These are phyloP conservation scores for Apiospora malaysiana DNA, from an alignment of 2,329 filamentous ascomycete species.

Conservation along the genomic window DNA sequence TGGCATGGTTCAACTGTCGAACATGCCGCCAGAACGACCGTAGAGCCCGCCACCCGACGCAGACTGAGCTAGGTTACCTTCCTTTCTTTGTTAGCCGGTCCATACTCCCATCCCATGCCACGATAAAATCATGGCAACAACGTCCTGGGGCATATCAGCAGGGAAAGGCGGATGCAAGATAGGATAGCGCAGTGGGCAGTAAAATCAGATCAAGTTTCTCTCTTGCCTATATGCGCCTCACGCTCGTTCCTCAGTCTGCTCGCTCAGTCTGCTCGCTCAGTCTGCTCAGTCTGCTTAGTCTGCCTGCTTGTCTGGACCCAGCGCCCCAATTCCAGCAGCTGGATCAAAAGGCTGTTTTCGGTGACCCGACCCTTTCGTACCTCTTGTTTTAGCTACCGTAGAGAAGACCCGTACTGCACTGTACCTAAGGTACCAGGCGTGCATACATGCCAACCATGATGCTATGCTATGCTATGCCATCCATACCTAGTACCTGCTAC, in stretches of 20 bases:
- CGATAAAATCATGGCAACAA: not conserved
- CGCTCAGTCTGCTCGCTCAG: not conserved
- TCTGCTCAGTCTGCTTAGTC: not conserved
- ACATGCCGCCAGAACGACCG: not conserved
- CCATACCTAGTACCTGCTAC: slow-evolving; percentile 4
- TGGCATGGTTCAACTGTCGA: not conserved
- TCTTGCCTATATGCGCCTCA: not conserved
- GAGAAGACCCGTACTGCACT: no score
- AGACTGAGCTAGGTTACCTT: not conserved
- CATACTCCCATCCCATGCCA: not conserved
- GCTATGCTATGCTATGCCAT: not conserved
- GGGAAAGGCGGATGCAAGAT: not conserved
- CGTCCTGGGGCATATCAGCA: not conserved
- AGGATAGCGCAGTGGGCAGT: not conserved
- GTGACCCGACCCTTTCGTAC: slow-evolving; percentile 13
- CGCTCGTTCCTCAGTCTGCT: not conserved
- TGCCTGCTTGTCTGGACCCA: not conserved
- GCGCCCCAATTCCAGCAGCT: slow-evolving; percentile 18
- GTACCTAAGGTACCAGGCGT: not conserved
- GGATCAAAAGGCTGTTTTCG: slow-evolving; percentile 18
- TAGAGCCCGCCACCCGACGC: not conserved
- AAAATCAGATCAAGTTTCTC: slow-evolving; percentile 8
- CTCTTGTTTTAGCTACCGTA: not conserved
- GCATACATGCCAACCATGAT: not conserved
- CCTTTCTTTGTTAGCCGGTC: not conserved